Percentiles rank a stretch among this genome's conserved stretches.
phyloP scores from a whole-genome alignment of 2,329 filamentous ascomycete genomes.

The Phyllachora maydis region DNA sequence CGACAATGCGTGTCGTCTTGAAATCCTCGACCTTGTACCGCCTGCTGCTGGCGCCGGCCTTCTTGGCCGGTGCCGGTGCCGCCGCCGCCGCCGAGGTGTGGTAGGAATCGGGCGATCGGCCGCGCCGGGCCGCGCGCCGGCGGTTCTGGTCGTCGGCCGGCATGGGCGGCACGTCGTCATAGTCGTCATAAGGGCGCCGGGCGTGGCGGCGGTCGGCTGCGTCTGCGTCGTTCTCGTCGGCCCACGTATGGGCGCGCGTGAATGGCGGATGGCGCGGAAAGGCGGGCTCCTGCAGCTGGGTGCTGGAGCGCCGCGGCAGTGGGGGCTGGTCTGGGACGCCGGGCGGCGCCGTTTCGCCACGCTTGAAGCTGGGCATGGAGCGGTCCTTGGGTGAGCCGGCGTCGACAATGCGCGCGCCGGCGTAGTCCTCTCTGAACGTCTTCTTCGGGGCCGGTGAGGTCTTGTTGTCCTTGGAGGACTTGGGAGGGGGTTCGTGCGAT shows the following conservation, averaged over 20 bases:
- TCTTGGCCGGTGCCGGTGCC: slow-evolving; percentile 5
- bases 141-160: no score
- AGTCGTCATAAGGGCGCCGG: slow-evolving; percentile 5
- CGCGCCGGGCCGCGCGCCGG: slow-evolving; percentile 5
- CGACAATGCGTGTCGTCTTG: slow-evolving; percentile 7
- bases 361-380: no score
- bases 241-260: no score
- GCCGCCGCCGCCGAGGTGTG: slow-evolving; percentile 3
- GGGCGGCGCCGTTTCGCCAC: no score
- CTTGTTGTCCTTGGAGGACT: no score
- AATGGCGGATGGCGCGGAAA: no score
- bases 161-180: no score
- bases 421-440: slow-evolving; percentile 1
- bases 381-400: no score
- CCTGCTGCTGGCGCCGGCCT: slow-evolving; percentile 4
- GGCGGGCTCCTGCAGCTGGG: no score
- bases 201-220: not conserved
- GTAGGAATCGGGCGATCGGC: slow-evolving; percentile 3
- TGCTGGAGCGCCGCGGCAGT: no score
- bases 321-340: no score
- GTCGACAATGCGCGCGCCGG: no score
- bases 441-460: not conserved
- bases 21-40: slow-evolving; percentile 6
- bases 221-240: slow-evolving; percentile 6
- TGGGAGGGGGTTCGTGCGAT: slow-evolving; percentile 7